Evolutionary conservation across 441 rosid species (phyloP).

Genomic region (Eutrema salsugineum): DNA sequence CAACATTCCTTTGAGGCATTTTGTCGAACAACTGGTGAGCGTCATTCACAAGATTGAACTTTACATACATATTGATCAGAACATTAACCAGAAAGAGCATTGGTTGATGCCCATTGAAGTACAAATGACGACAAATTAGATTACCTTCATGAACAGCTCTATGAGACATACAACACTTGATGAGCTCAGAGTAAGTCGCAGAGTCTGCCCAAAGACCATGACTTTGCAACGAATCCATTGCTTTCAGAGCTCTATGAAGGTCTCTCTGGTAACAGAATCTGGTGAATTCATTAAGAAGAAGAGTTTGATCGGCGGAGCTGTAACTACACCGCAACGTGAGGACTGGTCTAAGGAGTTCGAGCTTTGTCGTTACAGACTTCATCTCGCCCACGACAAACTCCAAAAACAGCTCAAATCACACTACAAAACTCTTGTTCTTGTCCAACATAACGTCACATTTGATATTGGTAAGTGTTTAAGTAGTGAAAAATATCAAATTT

Average conservation of each 20-base stretch:
- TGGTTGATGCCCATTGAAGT: slow-evolving; percentile 45
- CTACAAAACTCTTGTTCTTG: too few relatives aligned
- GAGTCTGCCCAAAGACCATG: slow-evolving; percentile 52
- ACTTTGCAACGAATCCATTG: slow-evolving; percentile 49
- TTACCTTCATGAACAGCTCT: slow-evolving; percentile 46
- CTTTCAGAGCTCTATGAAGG: slow-evolving; percentile 52
- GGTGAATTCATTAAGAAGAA: slow-evolving; percentile 45
- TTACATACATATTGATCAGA: slow-evolving; percentile 45
- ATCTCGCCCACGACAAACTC: not conserved
- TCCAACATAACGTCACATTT: too few relatives aligned
- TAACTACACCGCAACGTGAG: not conserved
- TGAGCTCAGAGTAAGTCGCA: slow-evolving; percentile 48
- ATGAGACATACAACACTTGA: slow-evolving; percentile 53
- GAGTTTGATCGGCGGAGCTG: slow-evolving; percentile 13
- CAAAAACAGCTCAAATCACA: not conserved
- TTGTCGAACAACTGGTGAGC: slow-evolving; percentile 55
- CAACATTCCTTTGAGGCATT: slow-evolving; percentile 58
- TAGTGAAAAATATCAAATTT: not conserved
- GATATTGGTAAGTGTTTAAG: not conserved
- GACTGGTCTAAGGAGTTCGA: slow-evolving; percentile 8
- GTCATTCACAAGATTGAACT: slow-evolving; percentile 41
- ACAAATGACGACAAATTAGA: slow-evolving; percentile 48
- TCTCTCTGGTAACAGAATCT: slow-evolving; percentile 48
- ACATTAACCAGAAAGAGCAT: slow-evolving; percentile 47
- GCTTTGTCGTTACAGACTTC: slow-evolving; percentile 14